Conservation (phyloP, 1,284 basidiomycete genomes). For the Gomphus sp. region DNA sequence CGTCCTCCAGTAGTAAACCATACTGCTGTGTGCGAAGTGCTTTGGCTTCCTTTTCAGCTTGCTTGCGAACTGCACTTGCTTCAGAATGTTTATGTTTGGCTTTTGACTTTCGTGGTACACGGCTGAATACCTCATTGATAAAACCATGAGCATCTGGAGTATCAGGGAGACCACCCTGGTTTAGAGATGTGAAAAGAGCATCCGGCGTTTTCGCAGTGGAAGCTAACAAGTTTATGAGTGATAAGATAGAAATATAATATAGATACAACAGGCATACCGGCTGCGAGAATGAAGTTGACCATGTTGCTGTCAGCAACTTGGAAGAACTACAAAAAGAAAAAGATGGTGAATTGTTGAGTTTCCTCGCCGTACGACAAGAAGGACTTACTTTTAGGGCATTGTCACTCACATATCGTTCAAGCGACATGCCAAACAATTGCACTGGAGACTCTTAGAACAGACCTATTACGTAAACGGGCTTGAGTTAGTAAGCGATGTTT, state of each 20-base stretch:
- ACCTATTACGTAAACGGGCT: too few species aligned
- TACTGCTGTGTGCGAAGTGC: slow-evolving; percentile 68
- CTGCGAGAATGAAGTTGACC: slow-evolving; percentile 78
- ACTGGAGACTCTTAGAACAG: neutral
- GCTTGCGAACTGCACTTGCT: slow-evolving; percentile 41
- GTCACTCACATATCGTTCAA: slow-evolving; percentile 79
- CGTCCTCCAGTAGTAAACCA: slow-evolving; percentile 72
- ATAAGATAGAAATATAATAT: neutral
- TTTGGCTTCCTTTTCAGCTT: slow-evolving; percentile 63
- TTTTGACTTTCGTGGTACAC: slow-evolving; percentile 67
- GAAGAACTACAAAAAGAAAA: slow-evolving; percentile 52
- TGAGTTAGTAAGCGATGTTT: too few species aligned
- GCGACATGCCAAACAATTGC: slow-evolving; percentile 20
- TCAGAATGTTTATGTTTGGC: slow-evolving; percentile 54
- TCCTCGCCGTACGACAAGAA: neutral
- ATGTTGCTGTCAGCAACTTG: slow-evolving; percentile 76
- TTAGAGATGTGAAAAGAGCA: slow-evolving; percentile 66
- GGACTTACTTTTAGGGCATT: slow-evolving; percentile 67
- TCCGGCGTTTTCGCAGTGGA: slow-evolving; percentile 76
- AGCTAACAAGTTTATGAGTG: slow-evolving; percentile 34
- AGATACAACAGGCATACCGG: slow-evolving; percentile 42
- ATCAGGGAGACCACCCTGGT: slow-evolving; percentile 72
- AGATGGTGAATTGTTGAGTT: neutral
- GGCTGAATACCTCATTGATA: slow-evolving; percentile 66
- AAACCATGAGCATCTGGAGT: slow-evolving; percentile 75